Percentiles rank a stretch among this genome's conserved stretches.
Evolutionary conservation across 495 filamentous ascomycete genomes (phyloP).

Genomic region (Lophium mytilinum): DNA sequence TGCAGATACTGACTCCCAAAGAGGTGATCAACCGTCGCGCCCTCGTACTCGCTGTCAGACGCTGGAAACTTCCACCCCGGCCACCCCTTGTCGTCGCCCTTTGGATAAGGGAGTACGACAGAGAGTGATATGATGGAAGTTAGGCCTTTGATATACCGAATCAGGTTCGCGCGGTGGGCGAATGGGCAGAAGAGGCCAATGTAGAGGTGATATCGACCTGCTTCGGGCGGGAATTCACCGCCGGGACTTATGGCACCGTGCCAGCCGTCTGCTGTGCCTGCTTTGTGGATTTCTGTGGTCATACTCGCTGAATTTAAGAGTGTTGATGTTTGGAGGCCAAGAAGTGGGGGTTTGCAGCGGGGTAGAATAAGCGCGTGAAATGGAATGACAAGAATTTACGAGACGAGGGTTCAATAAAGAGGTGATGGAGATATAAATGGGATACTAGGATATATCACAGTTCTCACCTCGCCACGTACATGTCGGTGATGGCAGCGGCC

Average conservation of each 20-base stretch:
- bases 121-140: slow-evolving; percentile 30
- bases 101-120: slow-evolving; percentile 37
- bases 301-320: background rate
- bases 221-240: slow-evolving; percentile 31
- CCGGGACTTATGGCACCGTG: slow-evolving; percentile 36
- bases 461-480: too few species aligned
- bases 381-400: too few species aligned
- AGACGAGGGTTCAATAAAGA: too few species aligned
- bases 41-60: slow-evolving; percentile 42
- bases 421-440: too few species aligned
- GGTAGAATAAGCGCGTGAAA: too few species aligned
- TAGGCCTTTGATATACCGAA: slow-evolving; percentile 30
- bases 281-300: slow-evolving; percentile 17
- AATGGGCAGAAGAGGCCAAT: slow-evolving; percentile 49
- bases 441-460: too few species aligned
- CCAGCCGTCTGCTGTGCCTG: slow-evolving; percentile 35
- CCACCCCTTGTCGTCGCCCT: slow-evolving; percentile 40
- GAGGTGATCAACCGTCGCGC: slow-evolving; percentile 44
- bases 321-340: too few species aligned
- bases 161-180: slow-evolving; percentile 40
- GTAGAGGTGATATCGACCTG: slow-evolving; percentile 33
- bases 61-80: slow-evolving; percentile 43
- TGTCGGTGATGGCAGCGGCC: too few species aligned
- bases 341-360: too few species aligned
- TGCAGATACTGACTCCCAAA: slow-evolving; percentile 43